Evolutionary conservation across 2,329 filamentous ascomycete genomes (phyloP).

Genomic region (Esteya vermicola): DNA sequence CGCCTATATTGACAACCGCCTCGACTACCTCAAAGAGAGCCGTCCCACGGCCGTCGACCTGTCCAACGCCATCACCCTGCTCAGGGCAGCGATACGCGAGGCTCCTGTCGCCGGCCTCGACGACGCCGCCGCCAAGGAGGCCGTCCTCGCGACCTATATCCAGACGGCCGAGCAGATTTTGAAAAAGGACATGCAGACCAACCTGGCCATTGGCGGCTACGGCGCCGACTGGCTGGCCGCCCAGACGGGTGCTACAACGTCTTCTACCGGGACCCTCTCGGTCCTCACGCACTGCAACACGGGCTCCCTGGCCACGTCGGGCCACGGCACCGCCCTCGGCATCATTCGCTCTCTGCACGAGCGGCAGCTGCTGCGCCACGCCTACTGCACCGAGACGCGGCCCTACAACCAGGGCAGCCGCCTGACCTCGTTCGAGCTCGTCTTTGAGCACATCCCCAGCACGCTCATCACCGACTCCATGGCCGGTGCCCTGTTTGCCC

Average conservation of each 20-base stretch:
- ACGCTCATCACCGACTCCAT: conserved; percentile 94
- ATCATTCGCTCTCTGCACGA: conserved; percentile 75
- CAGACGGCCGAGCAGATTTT: conserved; percentile 75
- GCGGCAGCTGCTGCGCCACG: conserved; percentile 54
- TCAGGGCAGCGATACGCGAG: conserved; percentile 49
- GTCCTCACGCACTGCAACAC: conserved; percentile 97
- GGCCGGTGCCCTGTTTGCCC: conserved; percentile 70
- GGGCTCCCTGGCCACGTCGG: conserved; percentile 87
- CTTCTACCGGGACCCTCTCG: conserved; percentile 45
- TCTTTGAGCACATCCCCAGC: conserved; percentile 80
- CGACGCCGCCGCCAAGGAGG: conserved; percentile 27
- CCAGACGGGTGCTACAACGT: conserved; percentile 36
- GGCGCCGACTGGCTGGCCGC: conserved; percentile 72
- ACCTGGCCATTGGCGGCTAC: conserved; percentile 68
- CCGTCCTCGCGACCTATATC: conserved; percentile 58
- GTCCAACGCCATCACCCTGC: conserved; percentile 71
- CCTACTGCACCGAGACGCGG: conserved; percentile 91
- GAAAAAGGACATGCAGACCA: conserved; percentile 73
- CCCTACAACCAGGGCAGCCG: conserved; percentile 97
- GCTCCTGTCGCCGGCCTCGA: conserved; percentile 25
- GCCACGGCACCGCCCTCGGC: conserved; percentile 91
- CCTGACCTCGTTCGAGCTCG: conserved; percentile 90
- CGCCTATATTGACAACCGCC: conserved; percentile 56
- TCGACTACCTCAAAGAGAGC: conserved; percentile 79
- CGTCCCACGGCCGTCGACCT: conserved; percentile 92